Evolutionary conservation across 2,329 filamentous ascomycete species (phyloP), one percentile per base, ranked within the genome.

Genomic region (Xylariaceae sp.): DNA sequence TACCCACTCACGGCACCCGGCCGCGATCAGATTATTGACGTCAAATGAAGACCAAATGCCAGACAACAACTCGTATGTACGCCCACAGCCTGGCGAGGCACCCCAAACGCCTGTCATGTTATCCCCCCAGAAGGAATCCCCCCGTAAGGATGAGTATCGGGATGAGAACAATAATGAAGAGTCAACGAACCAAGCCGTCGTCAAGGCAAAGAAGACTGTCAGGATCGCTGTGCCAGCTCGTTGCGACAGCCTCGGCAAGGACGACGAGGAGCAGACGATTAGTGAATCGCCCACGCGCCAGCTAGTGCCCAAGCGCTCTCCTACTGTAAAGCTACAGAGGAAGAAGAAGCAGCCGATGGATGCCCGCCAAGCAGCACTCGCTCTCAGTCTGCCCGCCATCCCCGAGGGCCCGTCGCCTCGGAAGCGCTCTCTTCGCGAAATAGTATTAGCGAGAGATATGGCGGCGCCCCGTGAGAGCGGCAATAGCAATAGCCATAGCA

Each of bases 11-110:
- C 67, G 72, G 44, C 69, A 80, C 68, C 73, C 78, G 50, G 78
- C 83, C 39, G 81, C 79, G 62, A 79, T 87, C 57, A 79, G 85
- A 67, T 75, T 88, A 67, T 75, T 88, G 74, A 87, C 84, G 55
- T 86, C 83, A 5, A 78, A 84, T 71, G 84, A 87, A 68, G 83
- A 85, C 51, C 74, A 79, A 37, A 62, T 74, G 49, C 67, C 75
- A 74, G 74, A 77, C 63, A 67, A 68, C 58, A 74, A 77, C 70
- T 77, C 80, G 83, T 86, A 86, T 77, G 84, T 86, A 75, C 65
- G 65, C 63, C 68, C 70, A 64, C 61, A 67, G 23, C 56, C 66
- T 41, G 53, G 56, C 57, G 59, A 56, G 50, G 49, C 54, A 23
- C 66, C 70, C 62, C 58, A 67, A 64, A 57, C 53, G 59, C 47